These are phyloP conservation scores for Zizania palustris DNA, from an alignment of 202 grass and related monocot genomes.

Conservation along the genomic window DNA sequence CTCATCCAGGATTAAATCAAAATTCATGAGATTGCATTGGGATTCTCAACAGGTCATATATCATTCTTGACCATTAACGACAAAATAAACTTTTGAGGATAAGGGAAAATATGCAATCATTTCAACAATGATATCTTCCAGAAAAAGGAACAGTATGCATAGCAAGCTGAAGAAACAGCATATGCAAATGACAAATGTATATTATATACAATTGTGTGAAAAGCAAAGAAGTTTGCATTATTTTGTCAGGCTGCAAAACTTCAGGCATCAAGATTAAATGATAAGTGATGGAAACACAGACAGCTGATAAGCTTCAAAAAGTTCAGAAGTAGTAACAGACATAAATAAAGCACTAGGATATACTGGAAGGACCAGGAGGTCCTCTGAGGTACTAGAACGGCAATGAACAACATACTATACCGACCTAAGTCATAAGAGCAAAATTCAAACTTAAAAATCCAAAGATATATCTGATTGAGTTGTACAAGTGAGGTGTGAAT, in stretches of 20 bases:
- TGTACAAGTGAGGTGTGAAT: neutral
- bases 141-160: neutral
- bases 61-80: neutral
- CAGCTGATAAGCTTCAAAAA: conserved; percentile 10
- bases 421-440: neutral
- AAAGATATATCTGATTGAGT: neutral
- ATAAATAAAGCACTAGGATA: conserved; percentile 1
- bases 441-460: neutral
- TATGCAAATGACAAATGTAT: neutral
- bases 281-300: neutral
- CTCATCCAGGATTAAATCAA: neutral
- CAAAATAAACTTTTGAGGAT: neutral
- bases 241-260: conserved; percentile 11
- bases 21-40: neutral
- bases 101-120: neutral
- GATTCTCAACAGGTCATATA: neutral
- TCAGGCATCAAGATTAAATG: neutral
- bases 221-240: neutral
- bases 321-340: neutral
- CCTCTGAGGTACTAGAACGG: conserved; percentile 3
- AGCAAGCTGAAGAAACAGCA: neutral
- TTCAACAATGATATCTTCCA: neutral
- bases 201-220: conserved; percentile 12
- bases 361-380: neutral
- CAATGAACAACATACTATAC: neutral